A percentile compares a stretch with the other conserved stretches of the same genome.
phyloP scores from a whole-genome alignment of 805 yeast species.

The Barnettozyma pratensis region DNA sequence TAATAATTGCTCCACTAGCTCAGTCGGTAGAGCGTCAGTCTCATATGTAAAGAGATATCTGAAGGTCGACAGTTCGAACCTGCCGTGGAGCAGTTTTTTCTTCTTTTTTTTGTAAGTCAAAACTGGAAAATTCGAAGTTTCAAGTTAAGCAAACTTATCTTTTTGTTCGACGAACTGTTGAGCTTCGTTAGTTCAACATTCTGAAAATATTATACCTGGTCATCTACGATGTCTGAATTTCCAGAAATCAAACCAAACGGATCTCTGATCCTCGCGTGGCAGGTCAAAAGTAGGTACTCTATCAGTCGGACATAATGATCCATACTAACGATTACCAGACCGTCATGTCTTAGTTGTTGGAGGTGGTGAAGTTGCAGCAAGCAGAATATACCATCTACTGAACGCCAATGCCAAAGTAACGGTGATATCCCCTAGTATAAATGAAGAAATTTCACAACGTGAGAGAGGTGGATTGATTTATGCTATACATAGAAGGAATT shows the following conservation, averaged over 20 bases:
- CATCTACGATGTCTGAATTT: background rate
- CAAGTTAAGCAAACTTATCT: too few species aligned
- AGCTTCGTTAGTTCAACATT: too few species aligned
- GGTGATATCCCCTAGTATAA: constrained; percentile 46
- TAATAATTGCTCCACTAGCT: constrained; percentile 47
- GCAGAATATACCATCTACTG: constrained; percentile 61
- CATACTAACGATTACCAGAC: constrained; percentile 20
- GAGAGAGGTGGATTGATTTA: constrained; percentile 37
- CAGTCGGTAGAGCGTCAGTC: constrained; percentile 57
- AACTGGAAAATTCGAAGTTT: too few species aligned
- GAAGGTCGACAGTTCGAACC: constrained; percentile 54
- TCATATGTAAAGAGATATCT: constrained; percentile 35
- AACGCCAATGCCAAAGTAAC: constrained; percentile 69
- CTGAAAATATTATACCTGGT: background rate
- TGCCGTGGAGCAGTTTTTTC: constrained; percentile 38
- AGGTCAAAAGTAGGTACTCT: constrained; percentile 44
- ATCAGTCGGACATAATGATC: constrained; percentile 6
- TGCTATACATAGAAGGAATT: constrained; percentile 39
- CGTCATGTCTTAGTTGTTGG: constrained; percentile 70
- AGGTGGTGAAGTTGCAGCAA: constrained; percentile 72
- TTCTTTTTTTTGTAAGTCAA: too few species aligned
- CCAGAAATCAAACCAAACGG: constrained; percentile 35
- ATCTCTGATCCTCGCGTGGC: constrained; percentile 70
- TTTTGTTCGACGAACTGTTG: too few species aligned
- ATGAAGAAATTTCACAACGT: constrained; percentile 31